These are phyloP conservation scores for Leccinum longicurvipes DNA, from an alignment of 768 basidiomycete genomes.

Conservation along the genomic window DNA sequence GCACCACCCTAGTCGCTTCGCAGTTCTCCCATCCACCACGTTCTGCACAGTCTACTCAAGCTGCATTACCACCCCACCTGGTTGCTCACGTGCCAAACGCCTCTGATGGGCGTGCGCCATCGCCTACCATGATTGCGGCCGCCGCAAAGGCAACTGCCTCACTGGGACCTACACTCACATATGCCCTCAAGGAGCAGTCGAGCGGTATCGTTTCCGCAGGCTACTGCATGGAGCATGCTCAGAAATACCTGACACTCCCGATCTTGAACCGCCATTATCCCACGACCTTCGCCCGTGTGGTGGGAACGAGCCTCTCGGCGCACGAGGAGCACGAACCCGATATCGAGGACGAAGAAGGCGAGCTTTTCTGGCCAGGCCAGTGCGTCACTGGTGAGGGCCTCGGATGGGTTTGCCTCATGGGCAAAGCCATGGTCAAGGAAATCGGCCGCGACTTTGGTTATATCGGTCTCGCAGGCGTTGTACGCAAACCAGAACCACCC, in stretches of 20 bases:
- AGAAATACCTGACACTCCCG: slow-evolving; percentile 59
- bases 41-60: slow-evolving; percentile 27
- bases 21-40: slow-evolving; percentile 28
- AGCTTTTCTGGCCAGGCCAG: slow-evolving; percentile 82
- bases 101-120: slow-evolving; percentile 29
- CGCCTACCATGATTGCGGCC: slow-evolving; percentile 27
- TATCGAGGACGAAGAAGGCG: slow-evolving; percentile 82
- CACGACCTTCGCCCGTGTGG: slow-evolving; percentile 69
- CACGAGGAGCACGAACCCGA: slow-evolving; percentile 78
- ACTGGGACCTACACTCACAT: slow-evolving; percentile 26
- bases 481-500: slow-evolving; percentile 57
- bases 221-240: slow-evolving; percentile 44
- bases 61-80: slow-evolving; percentile 36
- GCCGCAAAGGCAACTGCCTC: slow-evolving; percentile 31
- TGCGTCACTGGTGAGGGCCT: slow-evolving; percentile 71
- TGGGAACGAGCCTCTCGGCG: slow-evolving; percentile 56
- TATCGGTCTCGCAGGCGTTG: slow-evolving; percentile 65
- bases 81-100: slow-evolving; percentile 24
- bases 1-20: slow-evolving; percentile 27
- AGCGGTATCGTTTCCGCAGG: slow-evolving; percentile 41
- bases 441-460: slow-evolving; percentile 76
- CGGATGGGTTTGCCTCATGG: slow-evolving; percentile 86
- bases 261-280: slow-evolving; percentile 71
- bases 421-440: slow-evolving; percentile 82
- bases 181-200: slow-evolving; percentile 29